Conservation (phyloP, 2,329 filamentous ascomycete species). For the Colletotrichum filicis region DNA sequence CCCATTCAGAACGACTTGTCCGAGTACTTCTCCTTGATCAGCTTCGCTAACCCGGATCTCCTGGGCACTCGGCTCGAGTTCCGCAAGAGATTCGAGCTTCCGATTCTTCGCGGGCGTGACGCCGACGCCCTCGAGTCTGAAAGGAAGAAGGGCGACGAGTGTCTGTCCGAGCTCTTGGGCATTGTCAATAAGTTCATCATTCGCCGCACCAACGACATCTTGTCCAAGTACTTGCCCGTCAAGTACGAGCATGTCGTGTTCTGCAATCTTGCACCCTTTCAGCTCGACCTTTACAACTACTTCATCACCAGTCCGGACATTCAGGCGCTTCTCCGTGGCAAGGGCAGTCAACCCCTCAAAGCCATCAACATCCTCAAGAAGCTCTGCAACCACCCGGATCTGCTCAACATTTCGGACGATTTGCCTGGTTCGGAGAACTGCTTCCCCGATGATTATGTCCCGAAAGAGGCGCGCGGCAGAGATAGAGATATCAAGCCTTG, state of each 20-base stretch:
- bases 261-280: slow-evolving; percentile 93
- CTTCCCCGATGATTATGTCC: slow-evolving; percentile 88
- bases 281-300: slow-evolving; percentile 93
- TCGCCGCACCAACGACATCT: slow-evolving; percentile 94
- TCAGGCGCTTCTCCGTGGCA: slow-evolving; percentile 88
- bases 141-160: slow-evolving; percentile 83
- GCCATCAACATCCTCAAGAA: slow-evolving; percentile 98
- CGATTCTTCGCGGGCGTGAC: slow-evolving; percentile 91
- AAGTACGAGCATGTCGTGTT: slow-evolving; percentile 99
- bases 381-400: slow-evolving; percentile 96
- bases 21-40: slow-evolving; percentile 95
- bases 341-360: slow-evolving; percentile 95
- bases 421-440: slow-evolving; percentile 86
- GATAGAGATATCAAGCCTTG: slow-evolving; percentile 93
- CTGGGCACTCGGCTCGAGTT: slow-evolving; percentile 92
- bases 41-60: slow-evolving; percentile 94
- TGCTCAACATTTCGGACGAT: slow-evolving; percentile 85
- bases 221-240: slow-evolving; percentile 96
- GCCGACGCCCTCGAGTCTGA: slow-evolving; percentile 88
- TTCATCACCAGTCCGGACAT: slow-evolving; percentile 97
- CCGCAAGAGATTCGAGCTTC: slow-evolving; percentile 91
- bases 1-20: slow-evolving; percentile 99
- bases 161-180: slow-evolving; percentile 81
- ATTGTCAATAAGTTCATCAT: slow-evolving; percentile 99
- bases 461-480: slow-evolving; percentile 86